These are phyloP conservation scores for Cryptosporidium parvum DNA, from an alignment of 169 alveolate genomes.

Conservation along the genomic window DNA sequence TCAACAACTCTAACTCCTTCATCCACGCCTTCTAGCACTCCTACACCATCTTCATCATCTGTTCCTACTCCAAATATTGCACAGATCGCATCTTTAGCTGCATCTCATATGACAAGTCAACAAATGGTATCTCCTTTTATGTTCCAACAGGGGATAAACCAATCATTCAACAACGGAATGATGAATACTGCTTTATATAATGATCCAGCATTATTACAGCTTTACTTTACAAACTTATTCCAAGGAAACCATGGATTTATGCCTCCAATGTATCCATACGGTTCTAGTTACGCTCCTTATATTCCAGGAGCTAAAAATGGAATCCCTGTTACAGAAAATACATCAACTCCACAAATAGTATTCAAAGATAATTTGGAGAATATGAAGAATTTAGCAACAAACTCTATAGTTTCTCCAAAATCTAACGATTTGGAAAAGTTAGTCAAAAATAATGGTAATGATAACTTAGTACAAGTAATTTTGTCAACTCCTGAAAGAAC, in stretches of 20 bases:
- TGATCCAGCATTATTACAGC: conserved; percentile 58
- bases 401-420: neutral
- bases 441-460: neutral
- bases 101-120: conserved; percentile 12
- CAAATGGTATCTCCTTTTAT: conserved; percentile 17
- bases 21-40: conserved; percentile 57
- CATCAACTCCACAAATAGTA: neutral
- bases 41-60: conserved; percentile 21
- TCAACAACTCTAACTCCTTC: conserved; percentile 67
- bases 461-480: conserved; percentile 3
- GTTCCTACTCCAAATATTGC: conserved; percentile 3
- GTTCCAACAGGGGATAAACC: conserved; percentile 8
- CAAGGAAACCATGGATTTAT: conserved; percentile 20
- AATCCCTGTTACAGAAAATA: neutral
- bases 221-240: conserved; percentile 24
- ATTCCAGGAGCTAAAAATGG: conserved; percentile 9
- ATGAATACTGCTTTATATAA: conserved; percentile 42
- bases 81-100: conserved; percentile 36
- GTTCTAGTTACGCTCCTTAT: conserved; percentile 19
- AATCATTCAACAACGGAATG: conserved; percentile 53
- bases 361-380: neutral
- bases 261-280: conserved; percentile 15
- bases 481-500: conserved; percentile 58
- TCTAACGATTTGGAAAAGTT: neutral
- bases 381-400: neutral